Evolutionary conservation across 2,329 filamentous ascomycete genomes (phyloP), one percentile per base, ranked within the genome.

Genomic region (Shiraia bambusicola): DNA sequence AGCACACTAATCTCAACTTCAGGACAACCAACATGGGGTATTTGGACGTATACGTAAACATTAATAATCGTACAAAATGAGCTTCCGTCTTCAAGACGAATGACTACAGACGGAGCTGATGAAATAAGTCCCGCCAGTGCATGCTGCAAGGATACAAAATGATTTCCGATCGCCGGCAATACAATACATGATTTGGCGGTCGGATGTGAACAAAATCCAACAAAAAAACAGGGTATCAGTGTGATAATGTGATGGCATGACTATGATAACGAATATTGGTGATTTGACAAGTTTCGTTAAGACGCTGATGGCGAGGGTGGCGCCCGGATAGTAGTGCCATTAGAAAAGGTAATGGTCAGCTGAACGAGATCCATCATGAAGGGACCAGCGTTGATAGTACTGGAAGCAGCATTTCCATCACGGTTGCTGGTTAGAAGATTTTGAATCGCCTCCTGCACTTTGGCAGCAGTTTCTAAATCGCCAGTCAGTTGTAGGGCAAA

Each of bases 401-500:
- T 60, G 14, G 47, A 46, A 13, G 40, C 49, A 9, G 58, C 33
- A 38, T 58, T 49, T 27, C 61, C 63, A 19, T 57, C 56, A 15
- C 65, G 58, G 30, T 65, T 58, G 31, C 52, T 50, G 6, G 53
- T 61, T 4, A 67, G 50, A n/a, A 69, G 65, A 34, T 59, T 51
- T 41, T 73, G 69, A 19, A 76, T 56, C 6, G 62, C 63, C 29
- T 69, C 65, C 42, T 76, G 74, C 25, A 73, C 74, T 9, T 50
- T 66, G 5, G 69, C 69, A 0, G 73, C 73, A 3, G 52, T 54
- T 32, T 70, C 57, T 2, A 76, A 45, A 24, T 67, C 55, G 4
- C 64, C 59, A 6, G 66, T 67, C 19, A 69, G 62, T 47, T 76
- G 72, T 11, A 76, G 57, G 10, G 74, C 63, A 27, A 73, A 67